These are phyloP conservation scores for Penicillium sp. DNA, from an alignment of 2,329 filamentous ascomycete species.

Conservation along the genomic window DNA sequence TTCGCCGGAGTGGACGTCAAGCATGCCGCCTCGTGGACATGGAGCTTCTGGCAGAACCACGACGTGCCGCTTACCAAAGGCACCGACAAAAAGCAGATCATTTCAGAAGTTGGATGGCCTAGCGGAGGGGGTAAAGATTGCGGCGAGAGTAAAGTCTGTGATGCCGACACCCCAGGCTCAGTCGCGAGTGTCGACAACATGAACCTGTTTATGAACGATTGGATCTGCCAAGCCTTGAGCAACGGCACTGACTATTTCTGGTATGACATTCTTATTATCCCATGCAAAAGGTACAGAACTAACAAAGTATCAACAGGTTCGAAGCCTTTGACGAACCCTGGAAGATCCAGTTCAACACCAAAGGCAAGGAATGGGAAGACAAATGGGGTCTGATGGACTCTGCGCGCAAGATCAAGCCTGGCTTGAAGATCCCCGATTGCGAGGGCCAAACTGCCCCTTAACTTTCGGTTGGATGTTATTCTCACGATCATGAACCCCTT, in stretches of 20 bases:
- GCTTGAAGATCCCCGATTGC: slow-evolving; percentile 81
- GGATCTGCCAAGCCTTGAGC: slow-evolving; percentile 71
- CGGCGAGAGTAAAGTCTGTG: slow-evolving; percentile 54
- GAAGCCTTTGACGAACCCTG: slow-evolving; percentile 95
- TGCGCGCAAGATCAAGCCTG: slow-evolving; percentile 73
- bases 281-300: neutral
- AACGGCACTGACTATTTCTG: slow-evolving; percentile 94
- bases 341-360: slow-evolving; percentile 70
- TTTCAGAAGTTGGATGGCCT: slow-evolving; percentile 90
- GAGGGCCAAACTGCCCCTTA: slow-evolving; percentile 60
- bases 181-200: slow-evolving; percentile 74
- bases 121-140: slow-evolving; percentile 74
- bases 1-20: slow-evolving; percentile 71
- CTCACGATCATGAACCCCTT: slow-evolving; percentile 19
- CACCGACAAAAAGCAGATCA: slow-evolving; percentile 63
- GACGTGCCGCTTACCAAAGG: slow-evolving; percentile 60
- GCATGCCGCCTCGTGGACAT: slow-evolving; percentile 72
- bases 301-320: slow-evolving; percentile 51
- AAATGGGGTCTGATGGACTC: slow-evolving; percentile 92
- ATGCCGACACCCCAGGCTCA: slow-evolving; percentile 52
- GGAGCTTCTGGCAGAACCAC: slow-evolving; percentile 68
- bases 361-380: slow-evolving; percentile 75
- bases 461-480: slow-evolving; percentile 7
- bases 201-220: slow-evolving; percentile 79
- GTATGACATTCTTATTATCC: slow-evolving; percentile 44